A percentile compares a stretch with the other conserved stretches of the same genome.
Evolutionary conservation across 305 asterid genomes (phyloP).

Genomic region (Fraxinus nigra): DNA sequence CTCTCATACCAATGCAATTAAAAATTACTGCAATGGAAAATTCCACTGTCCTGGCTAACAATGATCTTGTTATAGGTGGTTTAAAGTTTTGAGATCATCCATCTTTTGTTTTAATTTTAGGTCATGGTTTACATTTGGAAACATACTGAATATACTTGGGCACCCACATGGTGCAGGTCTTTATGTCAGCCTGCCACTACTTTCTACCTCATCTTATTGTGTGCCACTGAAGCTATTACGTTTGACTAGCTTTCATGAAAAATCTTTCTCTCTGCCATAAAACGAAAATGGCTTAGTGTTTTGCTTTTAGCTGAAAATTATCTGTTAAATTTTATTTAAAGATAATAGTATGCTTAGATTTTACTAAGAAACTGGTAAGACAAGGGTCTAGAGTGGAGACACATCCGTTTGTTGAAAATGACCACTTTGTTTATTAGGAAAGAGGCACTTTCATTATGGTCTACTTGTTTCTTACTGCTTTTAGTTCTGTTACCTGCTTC

Average conservation of each 20-base stretch:
- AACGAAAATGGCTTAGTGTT: not conserved
- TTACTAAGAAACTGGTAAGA: not conserved
- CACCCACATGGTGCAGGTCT: constrained; percentile 3
- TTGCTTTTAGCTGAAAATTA: constrained; percentile 10
- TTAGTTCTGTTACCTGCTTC: constrained; percentile 18
- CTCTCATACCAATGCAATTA: not conserved
- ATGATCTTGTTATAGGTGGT: too few relatives aligned
- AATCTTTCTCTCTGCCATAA: not conserved
- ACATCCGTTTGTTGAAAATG: not conserved
- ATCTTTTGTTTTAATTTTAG: not conserved
- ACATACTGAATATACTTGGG: not conserved
- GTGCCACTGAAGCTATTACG: not conserved
- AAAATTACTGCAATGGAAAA: too few relatives aligned
- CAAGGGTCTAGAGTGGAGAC: not conserved
- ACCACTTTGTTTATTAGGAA: constrained; percentile 15
- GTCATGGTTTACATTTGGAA: too few relatives aligned
- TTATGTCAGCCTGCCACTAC: not conserved
- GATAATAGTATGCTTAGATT: not conserved
- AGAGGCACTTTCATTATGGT: constrained; percentile 7
- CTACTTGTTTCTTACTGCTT: constrained; percentile 13
- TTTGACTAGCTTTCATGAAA: not conserved
- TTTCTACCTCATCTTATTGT: not conserved
- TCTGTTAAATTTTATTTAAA: not conserved
- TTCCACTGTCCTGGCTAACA: too few relatives aligned
- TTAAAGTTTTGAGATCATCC: not conserved